Evolutionary conservation across 495 filamentous ascomycete species (phyloP), one percentile per base, ranked within the genome.

Genomic region (Xylaria acuta): DNA sequence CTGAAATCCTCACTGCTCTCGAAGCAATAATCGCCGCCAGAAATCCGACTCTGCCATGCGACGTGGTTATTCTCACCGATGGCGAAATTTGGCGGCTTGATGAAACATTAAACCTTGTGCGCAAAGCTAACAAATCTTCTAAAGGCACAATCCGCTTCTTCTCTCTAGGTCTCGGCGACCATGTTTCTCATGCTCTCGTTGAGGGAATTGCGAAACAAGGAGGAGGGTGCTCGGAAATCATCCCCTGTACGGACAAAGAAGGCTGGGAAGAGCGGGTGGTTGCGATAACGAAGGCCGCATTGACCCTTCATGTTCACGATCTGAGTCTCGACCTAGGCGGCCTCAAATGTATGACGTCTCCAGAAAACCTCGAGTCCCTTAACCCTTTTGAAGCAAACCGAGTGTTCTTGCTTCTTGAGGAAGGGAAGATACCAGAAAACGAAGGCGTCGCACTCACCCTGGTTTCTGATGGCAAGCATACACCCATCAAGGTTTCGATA

Each of bases 21-120:
- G n/a, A n/a, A n/a, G n/a, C n/a, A n/a, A n/a, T n/a, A n/a, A n/a
- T n/a, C n/a, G n/a, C n/a, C n/a, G n/a, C n/a, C n/a, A n/a, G n/a
- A n/a, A n/a, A n/a, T n/a, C n/a, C n/a, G n/a, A n/a, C n/a, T n/a
- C n/a, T n/a, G n/a, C n/a, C n/a, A n/a, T n/a, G n/a, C n/a, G n/a
- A n/a, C n/a, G 76, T 90, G 1, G 79, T 90, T 64, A 67, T 90
- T 30, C 76, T 89, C 43, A 91, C 89, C 0, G 89, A 91, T 76
- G 89, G 89, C 7, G 77, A 89, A 58, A 84, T 90, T 38, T 88
- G 82, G 80, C 30, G 83, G 11, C 83, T 85, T 63, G 67, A 85
- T 0, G 6, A 43, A 1, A 66, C 89, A 9, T 88, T 90, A 69
- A 18, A 71, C 16, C 86, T 85, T 65, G 76, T 89, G 3, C 81